Evolutionary conservation across 352 stramenopile species (phyloP).

Genomic region (Phytophthora brassicae): DNA sequence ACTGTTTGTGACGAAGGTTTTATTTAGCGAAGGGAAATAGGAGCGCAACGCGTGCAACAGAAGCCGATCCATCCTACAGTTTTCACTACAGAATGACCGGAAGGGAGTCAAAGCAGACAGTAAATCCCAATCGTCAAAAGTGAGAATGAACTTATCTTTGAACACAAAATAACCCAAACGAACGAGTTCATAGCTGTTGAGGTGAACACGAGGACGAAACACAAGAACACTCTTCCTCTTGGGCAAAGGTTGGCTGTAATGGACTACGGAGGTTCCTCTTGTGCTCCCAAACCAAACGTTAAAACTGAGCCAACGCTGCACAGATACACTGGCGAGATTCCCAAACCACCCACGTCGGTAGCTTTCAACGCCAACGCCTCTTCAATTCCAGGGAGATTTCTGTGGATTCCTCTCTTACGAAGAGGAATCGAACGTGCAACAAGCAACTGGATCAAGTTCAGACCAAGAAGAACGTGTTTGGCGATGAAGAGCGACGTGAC

Average conservation of each 20-base stretch:
- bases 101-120: slow-evolving; percentile 14
- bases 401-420: not conserved
- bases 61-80: too few species aligned
- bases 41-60: too few species aligned
- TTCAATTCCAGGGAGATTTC: slow-evolving; percentile 18
- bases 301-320: not conserved
- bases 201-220: too few species aligned
- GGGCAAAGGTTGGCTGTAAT: not conserved
- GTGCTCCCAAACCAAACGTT: too few species aligned
- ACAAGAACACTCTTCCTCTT: too few species aligned
- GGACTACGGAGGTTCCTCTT: too few species aligned
- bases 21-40: too few species aligned
- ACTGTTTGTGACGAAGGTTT: too few species aligned
- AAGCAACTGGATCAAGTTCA: slow-evolving; percentile 33
- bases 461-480: slow-evolving; percentile 31
- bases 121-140: slow-evolving; percentile 27
- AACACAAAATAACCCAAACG: slow-evolving; percentile 30
- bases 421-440: slow-evolving; percentile 15
- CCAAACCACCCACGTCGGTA: slow-evolving; percentile 28
- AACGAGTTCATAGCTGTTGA: slow-evolving; percentile 31
- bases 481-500: slow-evolving; percentile 21
- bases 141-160: slow-evolving; percentile 22
- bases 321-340: slow-evolving; percentile 1
- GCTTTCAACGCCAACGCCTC: slow-evolving; percentile 29
- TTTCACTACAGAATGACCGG: slow-evolving; percentile 12